These are phyloP conservation scores for Stemphylium vesicarium DNA, from an alignment of 2,329 filamentous ascomycete species.

Conservation along the genomic window DNA sequence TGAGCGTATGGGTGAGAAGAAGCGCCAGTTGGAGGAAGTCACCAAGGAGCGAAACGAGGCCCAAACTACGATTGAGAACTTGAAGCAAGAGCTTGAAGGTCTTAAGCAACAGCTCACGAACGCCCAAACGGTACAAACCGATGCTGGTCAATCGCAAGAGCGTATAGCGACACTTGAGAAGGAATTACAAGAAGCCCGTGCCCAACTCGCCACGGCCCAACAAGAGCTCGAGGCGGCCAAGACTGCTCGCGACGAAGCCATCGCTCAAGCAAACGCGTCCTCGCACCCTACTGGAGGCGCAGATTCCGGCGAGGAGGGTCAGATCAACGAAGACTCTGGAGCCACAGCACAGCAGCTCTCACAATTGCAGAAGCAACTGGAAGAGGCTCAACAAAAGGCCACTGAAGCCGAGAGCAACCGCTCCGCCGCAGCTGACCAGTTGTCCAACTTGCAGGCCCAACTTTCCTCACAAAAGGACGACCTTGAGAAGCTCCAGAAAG, in stretches of 20 bases:
- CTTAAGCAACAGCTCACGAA: constrained; percentile 49
- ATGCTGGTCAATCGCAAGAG: constrained; percentile 39
- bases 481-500: constrained; percentile 69
- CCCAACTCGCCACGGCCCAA: constrained; percentile 30
- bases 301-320: constrained; percentile 55
- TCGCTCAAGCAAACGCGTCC: constrained; percentile 54
- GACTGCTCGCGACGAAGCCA: constrained; percentile 68
- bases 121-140: constrained; percentile 17
- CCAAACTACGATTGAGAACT: constrained; percentile 26
- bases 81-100: constrained; percentile 66
- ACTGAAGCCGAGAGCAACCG: constrained; percentile 45
- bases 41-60: constrained; percentile 70
- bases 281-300: constrained; percentile 45
- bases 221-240: constrained; percentile 64
- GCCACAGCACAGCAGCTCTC: constrained; percentile 40
- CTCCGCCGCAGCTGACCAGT: constrained; percentile 47
- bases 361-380: constrained; percentile 45
- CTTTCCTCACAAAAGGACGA: constrained; percentile 64
- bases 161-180: constrained; percentile 67
- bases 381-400: constrained; percentile 38
- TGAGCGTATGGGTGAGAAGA: constrained; percentile 48
- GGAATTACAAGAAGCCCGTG: constrained; percentile 28
- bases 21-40: constrained; percentile 55
- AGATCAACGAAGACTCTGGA: constrained; percentile 47
- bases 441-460: constrained; percentile 46